Base-by-base conservation (phyloP, 192 early-diverging fungal genomes). In the Spizellomyces sp. region DNA sequence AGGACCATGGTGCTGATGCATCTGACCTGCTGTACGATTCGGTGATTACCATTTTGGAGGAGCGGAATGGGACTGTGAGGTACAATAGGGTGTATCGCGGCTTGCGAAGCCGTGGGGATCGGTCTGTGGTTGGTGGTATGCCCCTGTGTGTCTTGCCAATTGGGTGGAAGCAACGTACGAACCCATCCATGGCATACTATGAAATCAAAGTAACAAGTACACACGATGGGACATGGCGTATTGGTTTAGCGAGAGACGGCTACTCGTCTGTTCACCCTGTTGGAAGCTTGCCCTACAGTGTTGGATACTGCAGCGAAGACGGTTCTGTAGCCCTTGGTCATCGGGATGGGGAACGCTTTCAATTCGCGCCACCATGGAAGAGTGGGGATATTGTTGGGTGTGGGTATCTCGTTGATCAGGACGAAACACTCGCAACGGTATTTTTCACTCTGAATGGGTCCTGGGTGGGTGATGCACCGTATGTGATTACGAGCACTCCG, bases 391-490 rank as follows among this genome's bases (percentile, higher is more conserved):
- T 64, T 12, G 69, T 79, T 10, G 77, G 77, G 6, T 52, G 48
- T 47, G 77, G 77, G 17, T 66, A 75, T 44, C 52, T 70, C 9
- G 50, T 50, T 15, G 48, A 10, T 6, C 8, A 14, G 19, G 27
- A 5, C 2, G 70, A 8, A 4, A 17, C 50, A 68, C 62, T 19
- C 10, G 76, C 62, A 9, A 52, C 55, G 47, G 46, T 82, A 15
- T 82, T 82, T 48, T 82, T 79, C 65, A 82, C 81, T 8, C 58
- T 77, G 9, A 82, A 82, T 58, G 81, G 81, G 2, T 52, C 75
- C 8, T 79, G 77, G 77, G 69, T 82, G 45, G 81, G 77, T 6
- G 77, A 82, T 63, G 77, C 77, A 27, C 77, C 81, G 5, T 15
- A 58, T 44, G 50, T 62, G 10, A 65, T 82, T 9, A 50, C 22